Percentiles rank a stretch among this genome's conserved stretches.
Evolutionary conservation across 2,329 filamentous ascomycete genomes (phyloP).

Genomic region (Calycina marina): DNA sequence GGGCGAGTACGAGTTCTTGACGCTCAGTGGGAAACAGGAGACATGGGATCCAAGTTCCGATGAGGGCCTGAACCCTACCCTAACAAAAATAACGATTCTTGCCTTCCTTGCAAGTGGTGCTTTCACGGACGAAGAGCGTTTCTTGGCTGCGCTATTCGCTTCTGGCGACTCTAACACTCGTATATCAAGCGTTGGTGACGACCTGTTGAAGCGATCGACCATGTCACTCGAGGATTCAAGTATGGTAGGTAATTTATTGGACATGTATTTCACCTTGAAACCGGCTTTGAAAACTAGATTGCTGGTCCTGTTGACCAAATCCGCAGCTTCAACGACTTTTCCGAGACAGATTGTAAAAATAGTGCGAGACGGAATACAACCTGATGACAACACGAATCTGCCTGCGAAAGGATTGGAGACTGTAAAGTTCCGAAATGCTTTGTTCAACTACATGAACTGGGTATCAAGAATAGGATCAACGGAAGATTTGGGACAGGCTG

Average conservation of each 20-base stretch:
- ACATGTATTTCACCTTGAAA: constrained; percentile 59
- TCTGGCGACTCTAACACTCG: constrained; percentile 70
- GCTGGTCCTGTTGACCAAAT: constrained; percentile 62
- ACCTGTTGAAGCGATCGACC: constrained; percentile 68
- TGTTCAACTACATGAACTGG: constrained; percentile 81
- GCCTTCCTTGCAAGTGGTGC: constrained; percentile 70
- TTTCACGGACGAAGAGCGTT: constrained; percentile 71
- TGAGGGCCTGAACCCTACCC: constrained; percentile 49
- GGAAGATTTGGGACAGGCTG: constrained; percentile 48
- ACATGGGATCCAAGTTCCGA: constrained; percentile 48
- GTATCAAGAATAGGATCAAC: constrained; percentile 58
- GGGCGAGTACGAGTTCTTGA: constrained; percentile 56
- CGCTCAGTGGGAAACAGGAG: constrained; percentile 48
- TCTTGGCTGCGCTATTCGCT: constrained; percentile 71
- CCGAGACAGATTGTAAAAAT: constrained; percentile 52
- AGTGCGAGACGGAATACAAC: constrained; percentile 49
- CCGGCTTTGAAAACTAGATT: constrained; percentile 65
- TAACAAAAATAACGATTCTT: constrained; percentile 55
- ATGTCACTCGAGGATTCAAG: constrained; percentile 56
- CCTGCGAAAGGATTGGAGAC: constrained; percentile 37
- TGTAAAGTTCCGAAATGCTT: constrained; percentile 63
- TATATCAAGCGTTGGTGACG: constrained; percentile 73
- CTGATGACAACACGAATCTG: constrained; percentile 24
- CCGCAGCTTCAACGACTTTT: constrained; percentile 56
- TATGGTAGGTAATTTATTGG: constrained; percentile 52